Evolutionary conservation across 208 protist species (phyloP).

Genomic region (Herpetomonas muscarum): DNA sequence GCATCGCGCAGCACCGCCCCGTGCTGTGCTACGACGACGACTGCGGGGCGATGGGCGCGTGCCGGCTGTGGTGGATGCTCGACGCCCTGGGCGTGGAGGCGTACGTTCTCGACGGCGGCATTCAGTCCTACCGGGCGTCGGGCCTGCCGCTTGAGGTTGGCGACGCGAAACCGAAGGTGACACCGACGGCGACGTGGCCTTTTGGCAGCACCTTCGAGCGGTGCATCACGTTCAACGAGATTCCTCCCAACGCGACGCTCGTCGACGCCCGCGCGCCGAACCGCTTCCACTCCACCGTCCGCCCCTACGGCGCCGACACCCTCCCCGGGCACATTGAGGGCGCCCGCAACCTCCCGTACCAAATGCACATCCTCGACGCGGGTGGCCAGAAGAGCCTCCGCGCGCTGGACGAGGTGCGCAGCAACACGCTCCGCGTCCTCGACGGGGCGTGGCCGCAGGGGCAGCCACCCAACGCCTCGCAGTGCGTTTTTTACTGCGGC

Average conservation of each 20-base stretch:
- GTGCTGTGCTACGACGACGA: slow-evolving; percentile 85
- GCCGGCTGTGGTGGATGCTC: slow-evolving; percentile 89
- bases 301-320: slow-evolving; percentile 44
- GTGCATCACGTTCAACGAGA: slow-evolving; percentile 28
- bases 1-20: slow-evolving; percentile 30
- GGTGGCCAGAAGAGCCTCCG: slow-evolving; percentile 26
- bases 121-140: slow-evolving; percentile 43
- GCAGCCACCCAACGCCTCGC: slow-evolving; percentile 28
- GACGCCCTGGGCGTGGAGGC: slow-evolving; percentile 67
- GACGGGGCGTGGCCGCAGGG: slow-evolving; percentile 10
- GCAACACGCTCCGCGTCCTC: slow-evolving; percentile 33
- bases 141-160: slow-evolving; percentile 40
- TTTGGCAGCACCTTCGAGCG: slow-evolving; percentile 32
- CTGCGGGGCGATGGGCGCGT: slow-evolving; percentile 64
- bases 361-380: slow-evolving; percentile 17
- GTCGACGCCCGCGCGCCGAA: slow-evolving; percentile 48
- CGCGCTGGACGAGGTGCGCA: slow-evolving; percentile 37
- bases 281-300: slow-evolving; percentile 62
- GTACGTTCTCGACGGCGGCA: slow-evolving; percentile 77
- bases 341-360: slow-evolving; percentile 57
- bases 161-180: background rate
- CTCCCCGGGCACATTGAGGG: slow-evolving; percentile 75
- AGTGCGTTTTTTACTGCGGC: slow-evolving; percentile 76
- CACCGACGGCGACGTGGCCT: slow-evolving; percentile 32
- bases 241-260: slow-evolving; percentile 51